These are phyloP conservation scores for Scutellaria galericulata DNA, from an alignment of 257 asterid genomes.

Conservation along the genomic window DNA sequence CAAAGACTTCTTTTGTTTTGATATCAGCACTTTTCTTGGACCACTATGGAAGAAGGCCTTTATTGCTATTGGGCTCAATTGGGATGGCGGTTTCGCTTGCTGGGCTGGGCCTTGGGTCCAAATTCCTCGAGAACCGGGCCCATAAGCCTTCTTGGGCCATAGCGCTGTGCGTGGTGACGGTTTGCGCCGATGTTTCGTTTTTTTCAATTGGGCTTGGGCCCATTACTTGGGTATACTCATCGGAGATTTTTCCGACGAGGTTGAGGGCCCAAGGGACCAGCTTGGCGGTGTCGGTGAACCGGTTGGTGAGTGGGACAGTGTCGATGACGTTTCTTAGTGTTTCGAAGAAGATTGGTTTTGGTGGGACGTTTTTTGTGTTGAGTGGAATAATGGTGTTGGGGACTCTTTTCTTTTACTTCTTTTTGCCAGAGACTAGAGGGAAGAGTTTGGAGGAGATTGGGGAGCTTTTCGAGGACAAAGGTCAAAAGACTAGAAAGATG, in stretches of 20 bases:
- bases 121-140: constrained; percentile 43
- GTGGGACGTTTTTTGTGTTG: constrained; percentile 68
- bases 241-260: constrained; percentile 70
- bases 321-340: constrained; percentile 72
- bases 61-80: constrained; percentile 59
- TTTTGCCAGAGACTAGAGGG: constrained; percentile 82
- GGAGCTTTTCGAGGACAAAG: constrained; percentile 59
- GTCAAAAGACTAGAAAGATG: neutral
- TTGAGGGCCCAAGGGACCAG: constrained; percentile 78
- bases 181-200: constrained; percentile 78
- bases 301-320: constrained; percentile 77
- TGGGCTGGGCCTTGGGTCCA: constrained; percentile 74
- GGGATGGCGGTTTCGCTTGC: constrained; percentile 63
- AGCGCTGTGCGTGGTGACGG: constrained; percentile 65
- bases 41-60: constrained; percentile 75
- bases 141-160: constrained; percentile 79
- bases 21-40: constrained; percentile 77
- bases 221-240: constrained; percentile 84
- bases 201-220: constrained; percentile 96
- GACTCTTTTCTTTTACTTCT: constrained; percentile 65
- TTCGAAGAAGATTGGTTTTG: constrained; percentile 61
- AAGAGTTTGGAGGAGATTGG: constrained; percentile 77
- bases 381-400: constrained; percentile 66
- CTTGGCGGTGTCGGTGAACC: constrained; percentile 74
- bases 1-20: constrained; percentile 65